Conservation (phyloP, 2,329 filamentous ascomycete genomes). For the Akanthomyces dipterigenus region DNA sequence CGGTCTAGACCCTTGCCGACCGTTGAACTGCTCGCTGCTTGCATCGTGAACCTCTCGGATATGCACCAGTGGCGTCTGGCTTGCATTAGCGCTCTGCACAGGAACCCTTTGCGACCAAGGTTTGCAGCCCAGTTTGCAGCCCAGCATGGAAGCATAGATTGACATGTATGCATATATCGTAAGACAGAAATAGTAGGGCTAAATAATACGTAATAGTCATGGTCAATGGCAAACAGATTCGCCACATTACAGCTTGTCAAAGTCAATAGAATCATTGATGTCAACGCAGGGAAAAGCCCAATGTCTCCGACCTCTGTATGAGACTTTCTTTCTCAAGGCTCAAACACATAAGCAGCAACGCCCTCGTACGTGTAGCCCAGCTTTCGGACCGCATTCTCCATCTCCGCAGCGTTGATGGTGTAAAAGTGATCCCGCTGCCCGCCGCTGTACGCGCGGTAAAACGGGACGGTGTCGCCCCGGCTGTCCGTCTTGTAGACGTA, state of each 20-base stretch:
- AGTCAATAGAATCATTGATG: background rate
- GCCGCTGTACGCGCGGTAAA: slow-evolving; percentile 5
- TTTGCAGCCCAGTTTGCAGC: background rate
- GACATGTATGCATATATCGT: background rate
- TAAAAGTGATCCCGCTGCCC: slow-evolving; percentile 6
- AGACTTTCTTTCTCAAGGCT: background rate
- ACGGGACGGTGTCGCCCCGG: background rate
- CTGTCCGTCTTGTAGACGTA: background rate
- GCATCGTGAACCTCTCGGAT: background rate
- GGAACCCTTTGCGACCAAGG: background rate
- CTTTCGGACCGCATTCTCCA: slow-evolving; percentile 5
- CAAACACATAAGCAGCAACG: background rate
- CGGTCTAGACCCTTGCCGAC: background rate
- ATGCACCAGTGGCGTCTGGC: background rate
- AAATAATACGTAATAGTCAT: background rate
- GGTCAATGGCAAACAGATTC: background rate
- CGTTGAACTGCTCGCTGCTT: background rate
- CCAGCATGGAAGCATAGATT: background rate
- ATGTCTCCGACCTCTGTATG: background rate
- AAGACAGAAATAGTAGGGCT: background rate
- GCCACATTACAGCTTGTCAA: background rate
- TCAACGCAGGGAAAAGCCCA: background rate
- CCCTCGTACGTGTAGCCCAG: slow-evolving; percentile 9
- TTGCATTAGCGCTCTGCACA: slow-evolving; percentile 1
- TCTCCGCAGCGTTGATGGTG: background rate